phyloP scores from a whole-genome alignment of 148 eudicot genomes.

The Gaultheria prostrata region DNA sequence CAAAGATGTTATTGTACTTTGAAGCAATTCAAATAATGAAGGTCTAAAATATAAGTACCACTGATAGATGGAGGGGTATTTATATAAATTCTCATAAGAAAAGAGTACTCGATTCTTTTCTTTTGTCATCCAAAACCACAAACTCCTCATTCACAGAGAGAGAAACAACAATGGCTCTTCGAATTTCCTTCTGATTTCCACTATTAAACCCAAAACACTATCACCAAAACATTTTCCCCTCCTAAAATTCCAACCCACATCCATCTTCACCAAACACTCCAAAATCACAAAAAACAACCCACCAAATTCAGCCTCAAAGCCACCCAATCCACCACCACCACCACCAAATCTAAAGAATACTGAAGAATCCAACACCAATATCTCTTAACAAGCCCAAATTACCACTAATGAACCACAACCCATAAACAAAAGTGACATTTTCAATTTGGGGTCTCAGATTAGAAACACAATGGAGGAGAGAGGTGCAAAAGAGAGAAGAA shows the following conservation, averaged over 20 bases:
- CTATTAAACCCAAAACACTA: background rate
- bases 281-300: constrained; percentile 8
- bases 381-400: background rate
- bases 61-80: too few relatives aligned
- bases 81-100: too few relatives aligned
- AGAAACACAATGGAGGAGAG: constrained; percentile 65
- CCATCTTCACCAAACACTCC: constrained; percentile 6
- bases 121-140: background rate
- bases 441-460: constrained; percentile 63
- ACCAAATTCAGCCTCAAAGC: constrained; percentile 4
- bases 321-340: background rate
- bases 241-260: constrained; percentile 5
- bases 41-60: too few relatives aligned
- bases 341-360: constrained; percentile 16
- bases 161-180: constrained; percentile 18
- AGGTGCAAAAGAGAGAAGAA: constrained; percentile 20
- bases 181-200: background rate
- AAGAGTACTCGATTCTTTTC: too few relatives aligned
- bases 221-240: background rate
- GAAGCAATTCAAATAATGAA: too few relatives aligned
- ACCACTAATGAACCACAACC: background rate
- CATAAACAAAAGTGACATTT: background rate
- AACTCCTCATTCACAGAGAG: background rate
- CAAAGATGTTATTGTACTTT: too few relatives aligned
- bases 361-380: background rate